Percentiles rank a stretch among this genome's conserved stretches.
Evolutionary conservation across 805 yeast species (phyloP).

Genomic region (Wickerhamiella parazyma): DNA sequence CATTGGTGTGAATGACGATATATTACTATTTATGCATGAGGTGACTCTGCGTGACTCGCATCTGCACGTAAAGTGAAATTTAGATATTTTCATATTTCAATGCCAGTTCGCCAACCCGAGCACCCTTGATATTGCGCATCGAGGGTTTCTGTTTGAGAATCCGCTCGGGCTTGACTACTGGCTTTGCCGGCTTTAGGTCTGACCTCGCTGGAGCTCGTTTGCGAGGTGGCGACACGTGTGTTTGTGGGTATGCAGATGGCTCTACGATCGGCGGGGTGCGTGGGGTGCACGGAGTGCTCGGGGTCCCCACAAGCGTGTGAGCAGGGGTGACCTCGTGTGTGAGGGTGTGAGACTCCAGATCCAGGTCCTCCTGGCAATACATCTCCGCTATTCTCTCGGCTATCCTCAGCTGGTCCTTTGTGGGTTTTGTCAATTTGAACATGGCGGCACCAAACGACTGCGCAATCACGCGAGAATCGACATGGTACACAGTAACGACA

Average conservation of each 20-base stretch:
- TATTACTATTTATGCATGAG: too few relatives aligned
- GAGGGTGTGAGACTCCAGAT: not conserved
- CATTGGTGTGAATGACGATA: not conserved
- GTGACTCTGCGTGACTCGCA: not conserved
- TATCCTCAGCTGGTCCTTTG: slow-evolving; percentile 36
- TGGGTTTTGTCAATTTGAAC: slow-evolving; percentile 38
- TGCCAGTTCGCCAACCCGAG: slow-evolving; percentile 50
- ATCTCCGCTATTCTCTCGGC: slow-evolving; percentile 26
- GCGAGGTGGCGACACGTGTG: too few relatives aligned
- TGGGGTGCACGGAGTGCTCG: not conserved
- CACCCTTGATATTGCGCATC: slow-evolving; percentile 24
- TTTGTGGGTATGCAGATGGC: not conserved
- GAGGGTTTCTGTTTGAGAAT: slow-evolving; percentile 7
- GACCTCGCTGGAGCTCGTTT: not conserved
- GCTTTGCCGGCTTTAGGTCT: not conserved
- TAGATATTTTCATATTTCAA: slow-evolving; percentile 42
- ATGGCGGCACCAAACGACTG: slow-evolving; percentile 41
- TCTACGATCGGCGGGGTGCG: slow-evolving; percentile 3
- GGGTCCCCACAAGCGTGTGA: not conserved
- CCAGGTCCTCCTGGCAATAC: slow-evolving; percentile 30
- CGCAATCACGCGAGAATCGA: slow-evolving; percentile 23
- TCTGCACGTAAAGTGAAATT: slow-evolving; percentile 23
- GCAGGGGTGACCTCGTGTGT: too few relatives aligned
- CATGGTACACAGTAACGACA: slow-evolving; percentile 7
- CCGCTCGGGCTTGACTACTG: not conserved